Conservation (phyloP, 2,329 filamentous ascomycete species). For the Calonectria ilicicola region DNA sequence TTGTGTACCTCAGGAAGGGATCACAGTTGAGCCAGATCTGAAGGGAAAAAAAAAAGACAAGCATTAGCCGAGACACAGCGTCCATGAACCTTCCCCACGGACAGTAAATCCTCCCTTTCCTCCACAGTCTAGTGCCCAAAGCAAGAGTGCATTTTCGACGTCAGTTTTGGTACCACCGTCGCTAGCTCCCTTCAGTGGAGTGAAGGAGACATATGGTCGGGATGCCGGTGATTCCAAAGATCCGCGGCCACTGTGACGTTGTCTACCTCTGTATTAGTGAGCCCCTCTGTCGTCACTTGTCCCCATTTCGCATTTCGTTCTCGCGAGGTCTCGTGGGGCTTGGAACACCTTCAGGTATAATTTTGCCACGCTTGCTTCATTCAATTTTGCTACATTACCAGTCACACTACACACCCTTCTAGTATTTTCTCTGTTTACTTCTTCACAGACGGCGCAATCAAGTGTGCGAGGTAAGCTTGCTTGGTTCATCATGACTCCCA, state of each 20-base stretch:
- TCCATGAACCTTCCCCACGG: background rate
- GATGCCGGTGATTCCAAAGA: slow-evolving; percentile 42
- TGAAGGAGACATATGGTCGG: slow-evolving; percentile 25
- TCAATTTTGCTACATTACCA: background rate
- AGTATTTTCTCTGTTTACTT: background rate
- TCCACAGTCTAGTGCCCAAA: background rate
- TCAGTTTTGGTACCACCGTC: background rate
- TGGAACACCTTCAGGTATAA: background rate
- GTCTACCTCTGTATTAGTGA: slow-evolving; percentile 17
- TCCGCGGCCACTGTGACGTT: slow-evolving; percentile 31
- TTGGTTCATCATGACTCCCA: slow-evolving; percentile 17
- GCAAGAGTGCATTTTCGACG: slow-evolving; percentile 1
- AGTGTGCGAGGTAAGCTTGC: slow-evolving; percentile 1
- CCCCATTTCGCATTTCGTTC: background rate
- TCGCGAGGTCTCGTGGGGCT: slow-evolving; percentile 15
- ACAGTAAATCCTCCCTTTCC: background rate
- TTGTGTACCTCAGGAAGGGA: background rate
- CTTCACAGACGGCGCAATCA: background rate
- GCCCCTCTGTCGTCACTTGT: slow-evolving; percentile 10
- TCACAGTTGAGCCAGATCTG: background rate
- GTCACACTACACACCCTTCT: background rate
- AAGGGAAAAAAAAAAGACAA: background rate
- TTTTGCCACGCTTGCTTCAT: background rate
- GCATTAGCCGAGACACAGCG: background rate
- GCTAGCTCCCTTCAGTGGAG: slow-evolving; percentile 1